Base-by-base conservation (phyloP, 208 protist species). In the Zelonia costaricensis region DNA sequence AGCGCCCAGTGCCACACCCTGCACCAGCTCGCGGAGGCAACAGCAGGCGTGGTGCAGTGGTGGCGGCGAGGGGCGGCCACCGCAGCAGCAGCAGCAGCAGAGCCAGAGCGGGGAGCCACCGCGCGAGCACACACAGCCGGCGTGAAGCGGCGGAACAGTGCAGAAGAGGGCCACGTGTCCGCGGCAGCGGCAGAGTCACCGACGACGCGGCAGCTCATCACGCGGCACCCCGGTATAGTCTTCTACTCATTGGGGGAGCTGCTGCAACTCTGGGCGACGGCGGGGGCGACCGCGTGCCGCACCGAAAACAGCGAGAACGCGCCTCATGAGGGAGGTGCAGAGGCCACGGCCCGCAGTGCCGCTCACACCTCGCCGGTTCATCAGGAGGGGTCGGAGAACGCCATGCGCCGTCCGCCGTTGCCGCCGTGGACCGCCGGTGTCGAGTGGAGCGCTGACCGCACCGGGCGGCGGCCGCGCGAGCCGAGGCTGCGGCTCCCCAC, bases 171-270 rank as follows among this genome's bases (percentile, higher is more conserved):
- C n/a, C n/a, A n/a, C n/a, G n/a, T n/a, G n/a, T n/a, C n/a, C n/a
- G 36, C 48, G 7, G 18, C 28, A 42, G 36, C 4, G 7, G 22
- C 36, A 15, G 35, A n/a, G 36, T 23, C 25, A 4, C 16, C 43
- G 13, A 25, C 40, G 49, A n/a, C 48, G 13, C 6, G n/a, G 30
- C 25, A n/a, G 16, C 22, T 27, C 23, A 25, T 18, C 33, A 18
- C 25, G n/a, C 42, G 43, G 44, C 55, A 61, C 23, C 42, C 65
- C 0, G 44, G 56, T 0, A 54, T 71, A 39, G 47, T 48, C 31
- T 59, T 71, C 23, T 71, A 71, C 42, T 71, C 65, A 5, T 35
- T 71, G 10, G 65, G 56, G 9, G 65, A 71, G 27, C 65, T 71
- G 16, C 55, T 71, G n/a, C 39, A 39, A 22, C 48, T 71, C 22